Base-by-base conservation (phyloP, 1,284 basidiomycete genomes). In the Athelia psychrophila region DNA sequence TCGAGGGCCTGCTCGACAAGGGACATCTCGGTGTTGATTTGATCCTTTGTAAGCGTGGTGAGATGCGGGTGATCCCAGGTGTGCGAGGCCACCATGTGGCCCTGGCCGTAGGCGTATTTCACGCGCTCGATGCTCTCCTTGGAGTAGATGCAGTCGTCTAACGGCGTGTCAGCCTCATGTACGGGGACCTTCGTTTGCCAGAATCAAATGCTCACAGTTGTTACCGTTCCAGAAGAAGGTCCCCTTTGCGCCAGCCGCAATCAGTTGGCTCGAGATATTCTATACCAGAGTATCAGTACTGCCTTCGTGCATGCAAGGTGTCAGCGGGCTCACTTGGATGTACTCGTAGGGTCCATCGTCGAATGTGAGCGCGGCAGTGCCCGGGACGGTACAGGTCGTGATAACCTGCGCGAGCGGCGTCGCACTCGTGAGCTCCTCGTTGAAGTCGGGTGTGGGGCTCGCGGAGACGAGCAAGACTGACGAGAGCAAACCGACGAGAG, bases 71-170 rank as follows among this genome's bases (percentile, higher is more conserved):
- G 59, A 20, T 52, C 52, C 60, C 61, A 63, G 19, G 56, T 60
- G 50, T 63, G 61, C n/a, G 60, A 58, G 18, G 59, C 59, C 27
- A 61, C 51, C 49, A 59, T 58, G 51, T 63, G 60, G 19, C 60
- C 60, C 12, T 47, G 18, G 15, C 10, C 44, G 38, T 50, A 30
- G 3, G 67, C 68, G 51, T 70, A 67, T 48, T 69, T 69, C 46
- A 76, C 56, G 19, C 64, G 56, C 36, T 63, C 53, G 3, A 60
- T 59, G 18, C 62, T 58, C 13, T 66, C 68, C 4, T 58, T 53
- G 57, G 70, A 66, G 65, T 82, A 83, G 58, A 84, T 83, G 63
- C 81, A 82, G 18, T 58, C 76, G 47, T 70, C 72, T 74, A 48
- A 18, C 16, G 18, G n/a, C 18, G 16, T 36, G 12, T 33, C 13